A percentile compares a stretch with the other conserved stretches of the same genome.
Evolutionary conservation across 108 stramenopile species (phyloP).

Genomic region (Cyclotella atomus): DNA sequence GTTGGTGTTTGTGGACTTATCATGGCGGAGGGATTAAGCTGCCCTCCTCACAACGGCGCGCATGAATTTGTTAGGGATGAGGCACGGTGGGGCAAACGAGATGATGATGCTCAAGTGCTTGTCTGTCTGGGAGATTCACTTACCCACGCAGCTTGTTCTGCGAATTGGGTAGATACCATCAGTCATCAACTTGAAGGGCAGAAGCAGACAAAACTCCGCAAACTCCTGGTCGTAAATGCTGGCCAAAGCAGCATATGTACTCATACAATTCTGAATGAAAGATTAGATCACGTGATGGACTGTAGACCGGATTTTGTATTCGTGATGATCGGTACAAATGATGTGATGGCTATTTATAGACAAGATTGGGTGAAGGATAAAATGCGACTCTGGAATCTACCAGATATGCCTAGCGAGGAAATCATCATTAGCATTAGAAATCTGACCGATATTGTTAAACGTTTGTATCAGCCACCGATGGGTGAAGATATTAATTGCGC

Average conservation of each 20-base stretch:
- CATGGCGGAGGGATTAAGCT: slow-evolving; percentile 1
- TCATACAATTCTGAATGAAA: slow-evolving; percentile 20
- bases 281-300: slow-evolving; percentile 2
- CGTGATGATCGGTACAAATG: slow-evolving; percentile 22
- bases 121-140: slow-evolving; percentile 28
- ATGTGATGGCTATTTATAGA: slow-evolving; percentile 25
- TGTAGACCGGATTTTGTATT: slow-evolving; percentile 20
- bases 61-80: slow-evolving; percentile 15
- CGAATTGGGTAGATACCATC: slow-evolving; percentile 21
- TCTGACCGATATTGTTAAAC: slow-evolving; percentile 11
- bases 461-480: background rate
- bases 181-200: background rate
- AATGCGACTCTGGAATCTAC: background rate
- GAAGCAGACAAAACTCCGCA: background rate
- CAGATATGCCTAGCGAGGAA: slow-evolving; percentile 2
- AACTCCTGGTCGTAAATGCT: slow-evolving; percentile 9
- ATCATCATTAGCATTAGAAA: background rate
- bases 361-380: slow-evolving; percentile 8
- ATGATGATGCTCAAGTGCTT: slow-evolving; percentile 10
- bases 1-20: background rate
- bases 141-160: slow-evolving; percentile 22
- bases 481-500: slow-evolving; percentile 1
- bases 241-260: slow-evolving; percentile 21
- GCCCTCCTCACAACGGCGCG: slow-evolving; percentile 12
- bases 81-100: background rate